Conservation (phyloP, 2,329 filamentous ascomycete genomes). For the Purpureocillium takamizusanense region DNA sequence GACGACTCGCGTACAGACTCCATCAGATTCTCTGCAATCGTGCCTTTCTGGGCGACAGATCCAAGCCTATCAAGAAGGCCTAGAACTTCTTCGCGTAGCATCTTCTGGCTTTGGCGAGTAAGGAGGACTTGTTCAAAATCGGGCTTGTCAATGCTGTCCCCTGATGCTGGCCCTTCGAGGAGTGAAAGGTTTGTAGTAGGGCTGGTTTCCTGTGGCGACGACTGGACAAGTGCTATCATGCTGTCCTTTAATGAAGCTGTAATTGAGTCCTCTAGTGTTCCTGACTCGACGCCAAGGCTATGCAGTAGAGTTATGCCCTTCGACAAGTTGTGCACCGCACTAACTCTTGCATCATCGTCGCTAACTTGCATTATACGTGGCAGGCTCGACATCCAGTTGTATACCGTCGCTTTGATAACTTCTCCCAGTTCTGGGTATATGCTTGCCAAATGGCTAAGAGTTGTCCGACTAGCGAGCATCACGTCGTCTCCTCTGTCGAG, state of each 20-base stretch:
- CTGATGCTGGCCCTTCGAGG: slow-evolving; percentile 14
- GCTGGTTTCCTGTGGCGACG: slow-evolving; percentile 12
- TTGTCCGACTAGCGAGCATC: slow-evolving; percentile 31
- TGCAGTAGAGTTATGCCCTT: slow-evolving; percentile 60
- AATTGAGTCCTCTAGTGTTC: slow-evolving; percentile 58
- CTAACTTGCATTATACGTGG: slow-evolving; percentile 75
- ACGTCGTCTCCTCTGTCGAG: slow-evolving; percentile 45
- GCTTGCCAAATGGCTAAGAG: slow-evolving; percentile 51
- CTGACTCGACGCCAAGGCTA: slow-evolving; percentile 53
- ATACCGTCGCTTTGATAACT: slow-evolving; percentile 59
- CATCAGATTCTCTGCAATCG: slow-evolving; percentile 56
- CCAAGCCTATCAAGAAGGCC: slow-evolving; percentile 49
- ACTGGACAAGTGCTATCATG: slow-evolving; percentile 36
- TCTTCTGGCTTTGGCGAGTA: slow-evolving; percentile 54
- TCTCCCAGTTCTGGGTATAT: slow-evolving; percentile 55
- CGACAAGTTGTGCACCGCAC: slow-evolving; percentile 66
- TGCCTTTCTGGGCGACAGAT: slow-evolving; percentile 47
- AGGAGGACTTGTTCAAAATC: slow-evolving; percentile 55
- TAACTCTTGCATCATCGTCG: slow-evolving; percentile 69
- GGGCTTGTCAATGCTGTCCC: slow-evolving; percentile 6
- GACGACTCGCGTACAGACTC: slow-evolving; percentile 50
- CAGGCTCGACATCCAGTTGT: slow-evolving; percentile 74
- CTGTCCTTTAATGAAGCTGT: slow-evolving; percentile 66
- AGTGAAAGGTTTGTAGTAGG: slow-evolving; percentile 16
- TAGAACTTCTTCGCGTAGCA: slow-evolving; percentile 47